phyloP scores from a whole-genome alignment of 1,284 basidiomycete species.

The Rhodofomes roseus region DNA sequence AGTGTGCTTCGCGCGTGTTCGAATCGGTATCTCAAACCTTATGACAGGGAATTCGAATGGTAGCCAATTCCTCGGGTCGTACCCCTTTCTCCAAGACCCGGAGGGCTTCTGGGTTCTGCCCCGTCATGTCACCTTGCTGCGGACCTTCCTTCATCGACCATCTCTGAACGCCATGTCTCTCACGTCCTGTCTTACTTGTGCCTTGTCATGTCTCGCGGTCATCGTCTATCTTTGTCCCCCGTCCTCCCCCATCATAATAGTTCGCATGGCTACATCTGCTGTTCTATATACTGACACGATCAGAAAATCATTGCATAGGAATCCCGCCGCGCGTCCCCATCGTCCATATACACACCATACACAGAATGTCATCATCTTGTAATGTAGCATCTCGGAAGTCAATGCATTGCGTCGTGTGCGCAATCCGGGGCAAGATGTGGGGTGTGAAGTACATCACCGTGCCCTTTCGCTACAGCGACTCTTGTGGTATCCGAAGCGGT shows the following conservation, averaged over 20 bases:
- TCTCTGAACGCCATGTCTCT: background rate
- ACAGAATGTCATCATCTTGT: background rate
- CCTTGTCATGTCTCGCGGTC: background rate
- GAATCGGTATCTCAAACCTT: background rate
- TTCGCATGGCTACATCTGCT: background rate
- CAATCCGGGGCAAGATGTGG: too few species aligned
- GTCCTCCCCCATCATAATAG: background rate
- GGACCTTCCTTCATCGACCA: background rate
- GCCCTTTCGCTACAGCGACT: too few species aligned
- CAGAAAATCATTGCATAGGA: conserved; percentile 4
- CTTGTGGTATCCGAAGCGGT: too few species aligned
- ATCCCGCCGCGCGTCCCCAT: background rate
- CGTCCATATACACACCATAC: background rate
- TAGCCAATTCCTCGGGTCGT: conserved; percentile 5
- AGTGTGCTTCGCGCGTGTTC: background rate
- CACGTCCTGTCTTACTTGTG: background rate
- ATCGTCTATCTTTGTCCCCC: background rate
- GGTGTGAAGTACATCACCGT: too few species aligned
- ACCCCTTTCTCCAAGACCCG: background rate
- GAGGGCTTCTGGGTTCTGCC: background rate
- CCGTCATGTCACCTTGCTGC: background rate
- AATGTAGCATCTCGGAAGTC: background rate
- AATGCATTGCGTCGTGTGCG: background rate
- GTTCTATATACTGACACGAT: background rate
- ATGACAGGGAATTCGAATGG: conserved; percentile 24